phyloP scores from a whole-genome alignment of 202 grass and related monocot species.

The Hordeum pubiflorum region DNA sequence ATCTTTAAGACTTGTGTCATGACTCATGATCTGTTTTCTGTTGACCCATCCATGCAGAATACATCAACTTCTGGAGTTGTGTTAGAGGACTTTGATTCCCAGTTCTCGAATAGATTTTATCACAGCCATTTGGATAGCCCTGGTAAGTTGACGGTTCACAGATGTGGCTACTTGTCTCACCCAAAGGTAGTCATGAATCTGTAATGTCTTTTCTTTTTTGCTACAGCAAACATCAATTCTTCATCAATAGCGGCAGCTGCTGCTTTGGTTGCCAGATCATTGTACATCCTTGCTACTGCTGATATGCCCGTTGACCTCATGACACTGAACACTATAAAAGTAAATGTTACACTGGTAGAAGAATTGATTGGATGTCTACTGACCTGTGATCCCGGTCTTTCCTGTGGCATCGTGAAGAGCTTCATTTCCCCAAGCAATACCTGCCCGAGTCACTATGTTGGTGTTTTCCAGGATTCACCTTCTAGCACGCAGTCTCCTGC shows the following conservation, averaged over 20 bases:
- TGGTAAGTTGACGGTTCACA: conserved; percentile 39
- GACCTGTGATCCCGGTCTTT: conserved; percentile 73
- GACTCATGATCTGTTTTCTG: conserved; percentile 12
- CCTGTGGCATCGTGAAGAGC: conserved; percentile 58
- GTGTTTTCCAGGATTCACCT: conserved; percentile 67
- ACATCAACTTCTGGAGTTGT: conserved; percentile 77
- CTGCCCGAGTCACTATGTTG: conserved; percentile 88
- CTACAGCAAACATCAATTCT: conserved; percentile 75
- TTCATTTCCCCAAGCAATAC: conserved; percentile 60
- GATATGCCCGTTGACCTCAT: conserved; percentile 60
- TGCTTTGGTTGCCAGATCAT: conserved; percentile 60
- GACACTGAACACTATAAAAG: conserved; percentile 74
- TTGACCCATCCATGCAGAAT: conserved; percentile 51
- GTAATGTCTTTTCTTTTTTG: neutral
- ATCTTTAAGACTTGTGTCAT: conserved; percentile 2
- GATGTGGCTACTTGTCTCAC: conserved; percentile 5
- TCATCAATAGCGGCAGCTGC: conserved; percentile 79
- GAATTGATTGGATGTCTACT: conserved; percentile 69
- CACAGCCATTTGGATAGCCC: conserved; percentile 72
- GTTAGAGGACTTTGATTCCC: conserved; percentile 85
- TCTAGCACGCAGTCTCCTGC: conserved; percentile 44
- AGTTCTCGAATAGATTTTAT: conserved; percentile 80
- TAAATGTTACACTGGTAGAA: conserved; percentile 40
- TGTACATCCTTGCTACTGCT: conserved; percentile 73
- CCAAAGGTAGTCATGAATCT: conserved; percentile 4